Conservation (phyloP, 2,329 filamentous ascomycete genomes). For the Lachnellula suecica region DNA sequence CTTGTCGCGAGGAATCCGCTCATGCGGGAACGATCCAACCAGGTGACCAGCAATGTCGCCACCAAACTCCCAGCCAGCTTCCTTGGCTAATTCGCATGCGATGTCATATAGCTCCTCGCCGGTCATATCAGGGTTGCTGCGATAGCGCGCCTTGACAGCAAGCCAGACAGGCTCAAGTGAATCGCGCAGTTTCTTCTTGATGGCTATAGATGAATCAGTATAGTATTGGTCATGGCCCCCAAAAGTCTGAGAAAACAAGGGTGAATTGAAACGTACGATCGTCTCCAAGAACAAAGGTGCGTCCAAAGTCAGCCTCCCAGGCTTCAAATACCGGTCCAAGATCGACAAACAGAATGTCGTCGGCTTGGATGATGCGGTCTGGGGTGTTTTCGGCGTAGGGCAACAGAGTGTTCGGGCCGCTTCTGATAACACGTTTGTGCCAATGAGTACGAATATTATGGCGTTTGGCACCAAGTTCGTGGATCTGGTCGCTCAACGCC, state of each 20-base stretch:
- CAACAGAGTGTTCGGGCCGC: constrained; percentile 47
- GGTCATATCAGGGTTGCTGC: constrained; percentile 43
- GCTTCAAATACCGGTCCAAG: constrained; percentile 51
- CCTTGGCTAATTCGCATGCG: constrained; percentile 37
- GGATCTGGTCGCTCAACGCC: constrained; percentile 45
- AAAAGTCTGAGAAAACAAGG: no score
- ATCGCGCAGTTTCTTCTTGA: constrained; percentile 44
- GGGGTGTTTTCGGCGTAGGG: constrained; percentile 50
- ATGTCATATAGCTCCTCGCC: constrained; percentile 47
- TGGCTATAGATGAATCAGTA: no score
- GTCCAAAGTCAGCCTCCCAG: constrained; percentile 54
- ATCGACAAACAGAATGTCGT: constrained; percentile 52
- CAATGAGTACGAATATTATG: constrained; percentile 48
- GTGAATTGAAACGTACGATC: no score
- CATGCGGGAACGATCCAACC: constrained; percentile 35
- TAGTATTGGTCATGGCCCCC: no score
- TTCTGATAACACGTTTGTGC: constrained; percentile 52
- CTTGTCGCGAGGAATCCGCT: constrained; percentile 40
- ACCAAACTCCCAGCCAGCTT: constrained; percentile 45
- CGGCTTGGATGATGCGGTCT: constrained; percentile 44
- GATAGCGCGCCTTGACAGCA: constrained; percentile 41
- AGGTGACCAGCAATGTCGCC: constrained; percentile 47
- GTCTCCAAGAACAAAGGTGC: constrained; percentile 49
- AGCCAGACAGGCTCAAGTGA: constrained; percentile 46
- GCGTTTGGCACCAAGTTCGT: constrained; percentile 41